Base-by-base conservation (phyloP, 805 yeast species). In the Hanseniaspora mollemarum region DNA sequence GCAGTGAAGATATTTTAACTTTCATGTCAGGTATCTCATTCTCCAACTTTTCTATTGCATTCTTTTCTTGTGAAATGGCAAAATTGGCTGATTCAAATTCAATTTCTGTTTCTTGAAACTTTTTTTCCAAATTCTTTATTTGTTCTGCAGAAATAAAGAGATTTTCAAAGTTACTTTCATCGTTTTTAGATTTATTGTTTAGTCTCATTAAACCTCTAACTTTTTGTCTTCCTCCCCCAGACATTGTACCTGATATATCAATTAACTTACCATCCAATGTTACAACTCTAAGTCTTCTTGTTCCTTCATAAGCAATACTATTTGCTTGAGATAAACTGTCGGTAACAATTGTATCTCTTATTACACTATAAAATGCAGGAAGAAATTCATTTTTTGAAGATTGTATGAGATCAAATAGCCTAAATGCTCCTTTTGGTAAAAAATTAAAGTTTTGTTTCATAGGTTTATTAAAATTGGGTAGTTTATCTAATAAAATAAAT, bases 211-310 rank as follows among this genome's bases (percentile, higher is more conserved):
- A 81, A 5, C 97, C 98, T 46, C 74, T 74, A 16, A 75, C 72
- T 8, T 73, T 75, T 36, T 74, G 70, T 50, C 72, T 75, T 49
- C 97, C 98, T 67, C 99, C 99, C 59, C 99, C 99, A 43, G 94
- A 79, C 81, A 94, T 80, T 1, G 96, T 85, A 65, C 99, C 99
- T 1, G 95, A 83, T 15, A 81, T 78, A 59, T 88, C 96, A 52
- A 92, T 90, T 21, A 92, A 69, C 58, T 87, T 83, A 22, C 99
- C 99, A 63, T 85, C 94, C 8, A 87, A 63, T 0, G 97, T 87
- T 0, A 94, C 97, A 22, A 90, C 97, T 58, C 94, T 75, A 73
- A 77, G 84, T 58, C 97, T 71, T 57, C 71, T 78, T n/a, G 21
- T 12, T 16, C 72, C 70, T 1, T 94, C 92, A 67, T 82, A 90